These are phyloP conservation scores for Podaxis sp. DNA, from an alignment of 768 basidiomycete genomes.

Conservation along the genomic window DNA sequence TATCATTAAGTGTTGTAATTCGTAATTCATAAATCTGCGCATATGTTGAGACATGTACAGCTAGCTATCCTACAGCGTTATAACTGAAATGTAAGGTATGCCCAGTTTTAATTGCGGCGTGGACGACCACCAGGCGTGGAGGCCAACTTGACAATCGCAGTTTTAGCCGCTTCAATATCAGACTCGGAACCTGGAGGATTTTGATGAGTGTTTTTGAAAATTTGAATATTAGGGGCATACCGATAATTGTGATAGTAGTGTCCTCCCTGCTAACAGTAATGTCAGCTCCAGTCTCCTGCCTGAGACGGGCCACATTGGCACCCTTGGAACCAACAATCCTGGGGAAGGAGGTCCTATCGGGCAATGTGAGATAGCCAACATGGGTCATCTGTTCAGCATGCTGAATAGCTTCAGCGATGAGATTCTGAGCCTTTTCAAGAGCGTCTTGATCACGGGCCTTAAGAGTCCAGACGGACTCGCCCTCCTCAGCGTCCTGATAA, in stretches of 20 bases:
- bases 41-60: constrained; percentile 31
- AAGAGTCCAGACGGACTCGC: constrained; percentile 82
- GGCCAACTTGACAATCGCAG: constrained; percentile 67
- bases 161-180: constrained; percentile 71
- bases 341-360: constrained; percentile 85
- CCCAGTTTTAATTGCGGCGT: constrained; percentile 37
- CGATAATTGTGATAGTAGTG: constrained; percentile 83
- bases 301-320: constrained; percentile 83
- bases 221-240: constrained; percentile 39
- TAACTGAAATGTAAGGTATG: constrained; percentile 12
- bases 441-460: constrained; percentile 76
- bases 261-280: constrained; percentile 90
- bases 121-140: constrained; percentile 37
- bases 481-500: constrained; percentile 80
- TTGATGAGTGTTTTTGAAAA: constrained; percentile 10
- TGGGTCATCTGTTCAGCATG: constrained; percentile 73
- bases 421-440: constrained; percentile 72
- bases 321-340: constrained; percentile 93
- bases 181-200: constrained; percentile 57
- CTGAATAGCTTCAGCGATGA: constrained; percentile 67
- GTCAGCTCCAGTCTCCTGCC: constrained; percentile 88
- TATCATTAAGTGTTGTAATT: constrained; percentile 2
- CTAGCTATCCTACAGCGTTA: not conserved
- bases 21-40: constrained; percentile 4
- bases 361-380: constrained; percentile 82